Percentiles rank a stretch among this genome's conserved stretches.
phyloP scores from a whole-genome alignment of 331 rosid genomes.

The Arachis monticola region DNA sequence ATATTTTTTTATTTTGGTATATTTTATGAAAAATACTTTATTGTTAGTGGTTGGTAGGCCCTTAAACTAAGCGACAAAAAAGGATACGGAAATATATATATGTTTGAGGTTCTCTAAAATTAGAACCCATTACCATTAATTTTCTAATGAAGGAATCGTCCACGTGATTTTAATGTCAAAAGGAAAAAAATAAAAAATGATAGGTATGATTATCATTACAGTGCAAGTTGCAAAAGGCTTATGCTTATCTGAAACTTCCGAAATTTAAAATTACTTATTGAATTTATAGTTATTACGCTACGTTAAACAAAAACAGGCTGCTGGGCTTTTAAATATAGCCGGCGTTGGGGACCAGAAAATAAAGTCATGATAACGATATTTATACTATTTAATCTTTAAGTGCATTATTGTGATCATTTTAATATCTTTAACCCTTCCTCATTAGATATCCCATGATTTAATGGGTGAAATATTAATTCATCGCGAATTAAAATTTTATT shows the following conservation, averaged over 20 bases:
- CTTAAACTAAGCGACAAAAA: constrained; percentile 34
- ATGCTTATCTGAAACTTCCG: constrained; percentile 2
- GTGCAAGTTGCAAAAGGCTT: background rate
- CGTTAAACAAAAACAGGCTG: constrained; percentile 23
- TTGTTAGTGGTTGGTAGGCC: constrained; percentile 29
- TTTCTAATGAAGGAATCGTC: constrained; percentile 12
- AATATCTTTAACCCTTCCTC: background rate
- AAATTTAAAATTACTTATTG: background rate
- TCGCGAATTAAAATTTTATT: no score
- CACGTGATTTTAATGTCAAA: constrained; percentile 47
- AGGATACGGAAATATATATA: constrained; percentile 5
- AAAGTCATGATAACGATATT: no score
- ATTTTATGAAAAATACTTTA: background rate
- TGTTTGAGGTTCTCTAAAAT: background rate
- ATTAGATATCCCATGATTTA: no score
- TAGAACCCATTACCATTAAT: constrained; percentile 2
- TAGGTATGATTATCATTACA: background rate
- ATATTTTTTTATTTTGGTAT: no score
- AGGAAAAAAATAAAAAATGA: background rate
- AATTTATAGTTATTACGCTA: background rate
- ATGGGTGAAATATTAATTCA: no score
- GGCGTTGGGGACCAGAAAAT: background rate
- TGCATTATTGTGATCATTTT: background rate
- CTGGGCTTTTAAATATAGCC: constrained; percentile 39
- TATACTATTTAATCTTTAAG: background rate